Evolutionary conservation across 352 stramenopile species (phyloP).

Genomic region (Pythium coloratum): DNA sequence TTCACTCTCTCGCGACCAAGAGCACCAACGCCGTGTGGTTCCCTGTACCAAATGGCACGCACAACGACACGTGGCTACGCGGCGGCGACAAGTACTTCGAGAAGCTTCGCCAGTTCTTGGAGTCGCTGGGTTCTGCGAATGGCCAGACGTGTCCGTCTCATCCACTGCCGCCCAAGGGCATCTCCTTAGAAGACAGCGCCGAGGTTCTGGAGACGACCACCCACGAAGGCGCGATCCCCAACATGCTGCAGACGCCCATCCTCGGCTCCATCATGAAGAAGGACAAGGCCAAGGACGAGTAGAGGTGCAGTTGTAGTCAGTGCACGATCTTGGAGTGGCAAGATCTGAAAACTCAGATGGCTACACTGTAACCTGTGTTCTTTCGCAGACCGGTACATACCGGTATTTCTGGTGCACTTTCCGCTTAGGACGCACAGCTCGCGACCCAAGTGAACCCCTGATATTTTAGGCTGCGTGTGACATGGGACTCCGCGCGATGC

Average conservation of each 20-base stretch:
- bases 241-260: slow-evolving; percentile 66
- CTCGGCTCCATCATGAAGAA: slow-evolving; percentile 35
- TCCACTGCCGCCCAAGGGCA: slow-evolving; percentile 17
- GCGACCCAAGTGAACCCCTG: not conserved
- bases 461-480: slow-evolving; percentile 2
- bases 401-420: slow-evolving; percentile 7
- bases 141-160: slow-evolving; percentile 20
- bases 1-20: slow-evolving; percentile 66
- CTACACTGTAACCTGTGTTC: slow-evolving; percentile 8
- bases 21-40: slow-evolving; percentile 65
- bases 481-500: slow-evolving; percentile 27
- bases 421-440: not conserved
- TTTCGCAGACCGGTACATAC: slow-evolving; percentile 15
- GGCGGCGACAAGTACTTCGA: slow-evolving; percentile 89
- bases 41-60: slow-evolving; percentile 86
- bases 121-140: slow-evolving; percentile 27
- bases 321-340: not conserved
- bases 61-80: slow-evolving; percentile 94
- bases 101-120: slow-evolving; percentile 64
- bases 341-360: slow-evolving; percentile 5
- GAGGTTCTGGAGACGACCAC: slow-evolving; percentile 1
- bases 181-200: slow-evolving; percentile 1
- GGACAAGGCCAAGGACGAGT: slow-evolving; percentile 19
- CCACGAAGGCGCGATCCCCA: slow-evolving; percentile 66
- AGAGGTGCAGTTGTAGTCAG: not conserved